A percentile compares a stretch with the other conserved stretches of the same genome.
Evolutionary conservation across 208 protist species (phyloP).

Genomic region (Trypanosoma melophagium): DNA sequence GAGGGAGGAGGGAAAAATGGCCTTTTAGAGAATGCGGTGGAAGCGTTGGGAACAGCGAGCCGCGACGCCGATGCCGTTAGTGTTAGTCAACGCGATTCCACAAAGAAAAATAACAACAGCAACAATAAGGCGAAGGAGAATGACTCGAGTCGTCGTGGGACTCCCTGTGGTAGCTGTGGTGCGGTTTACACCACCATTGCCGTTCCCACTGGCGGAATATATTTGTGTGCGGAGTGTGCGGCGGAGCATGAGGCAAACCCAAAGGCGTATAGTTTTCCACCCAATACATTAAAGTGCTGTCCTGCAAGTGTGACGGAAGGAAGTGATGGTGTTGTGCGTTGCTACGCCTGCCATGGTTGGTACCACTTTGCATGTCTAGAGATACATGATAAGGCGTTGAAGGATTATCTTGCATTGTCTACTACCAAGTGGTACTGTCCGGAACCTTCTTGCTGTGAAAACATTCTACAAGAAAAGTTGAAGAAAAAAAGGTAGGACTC

Average conservation of each 20-base stretch:
- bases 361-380: slow-evolving; percentile 78
- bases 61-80: background rate
- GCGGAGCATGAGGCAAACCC: slow-evolving; percentile 23
- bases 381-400: slow-evolving; percentile 47
- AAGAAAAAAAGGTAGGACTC: slow-evolving; percentile 27
- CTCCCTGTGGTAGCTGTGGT: slow-evolving; percentile 50
- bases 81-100: background rate
- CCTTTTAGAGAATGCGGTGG: slow-evolving; percentile 52
- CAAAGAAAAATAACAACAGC: slow-evolving; percentile 1
- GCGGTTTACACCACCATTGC: slow-evolving; percentile 29
- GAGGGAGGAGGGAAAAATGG: slow-evolving; percentile 49
- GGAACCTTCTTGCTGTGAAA: slow-evolving; percentile 71
- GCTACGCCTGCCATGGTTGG: slow-evolving; percentile 64
- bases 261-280: slow-evolving; percentile 38
- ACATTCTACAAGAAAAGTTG: slow-evolving; percentile 39
- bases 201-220: slow-evolving; percentile 65
- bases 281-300: slow-evolving; percentile 85
- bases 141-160: slow-evolving; percentile 4
- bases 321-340: slow-evolving; percentile 69
- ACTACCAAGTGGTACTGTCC: slow-evolving; percentile 87
- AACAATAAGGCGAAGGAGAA: slow-evolving; percentile 1
- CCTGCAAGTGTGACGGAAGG: slow-evolving; percentile 65
- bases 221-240: slow-evolving; percentile 57
- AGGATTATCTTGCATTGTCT: slow-evolving; percentile 63
- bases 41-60: slow-evolving; percentile 20